Conservation (phyloP, 2,329 filamentous ascomycete species). For the Fusarium sp. region DNA sequence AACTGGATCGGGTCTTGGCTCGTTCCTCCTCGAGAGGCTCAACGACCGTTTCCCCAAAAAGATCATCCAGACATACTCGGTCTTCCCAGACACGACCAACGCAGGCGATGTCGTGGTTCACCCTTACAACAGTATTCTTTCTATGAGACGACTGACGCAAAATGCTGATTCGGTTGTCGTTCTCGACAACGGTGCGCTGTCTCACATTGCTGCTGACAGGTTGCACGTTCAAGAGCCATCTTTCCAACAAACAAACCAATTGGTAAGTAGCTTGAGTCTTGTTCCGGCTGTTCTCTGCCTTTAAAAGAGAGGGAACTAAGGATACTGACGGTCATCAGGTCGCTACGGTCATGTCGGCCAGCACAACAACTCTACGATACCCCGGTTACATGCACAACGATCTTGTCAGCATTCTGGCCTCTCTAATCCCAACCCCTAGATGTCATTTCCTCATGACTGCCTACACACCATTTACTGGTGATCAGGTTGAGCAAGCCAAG, state of each 20-base stretch:
- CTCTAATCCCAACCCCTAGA: constrained; percentile 93
- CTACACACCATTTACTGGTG: constrained; percentile 97
- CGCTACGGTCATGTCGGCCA: constrained; percentile 98
- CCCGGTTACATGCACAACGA: constrained; percentile 99
- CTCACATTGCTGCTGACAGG: constrained; percentile 92
- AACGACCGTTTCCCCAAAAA: constrained; percentile 99
- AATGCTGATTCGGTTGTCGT: constrained; percentile 99
- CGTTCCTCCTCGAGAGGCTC: constrained; percentile 92
- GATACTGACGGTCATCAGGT: constrained; percentile 64
- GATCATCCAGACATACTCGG: constrained; percentile 98
- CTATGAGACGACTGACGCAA: constrained; percentile 91
- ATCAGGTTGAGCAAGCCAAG: constrained; percentile 96
- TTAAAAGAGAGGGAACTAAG: background rate
- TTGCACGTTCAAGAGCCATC: constrained; percentile 96
- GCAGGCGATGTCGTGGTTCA: constrained; percentile 94
- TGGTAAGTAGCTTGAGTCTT: constrained; percentile 66
- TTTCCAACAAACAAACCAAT: constrained; percentile 97
- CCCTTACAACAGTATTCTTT: constrained; percentile 96
- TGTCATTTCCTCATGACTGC: constrained; percentile 99
- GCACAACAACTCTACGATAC: constrained; percentile 95
- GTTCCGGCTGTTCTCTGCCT: background rate
- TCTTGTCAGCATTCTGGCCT: constrained; percentile 95
- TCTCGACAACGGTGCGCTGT: constrained; percentile 93
- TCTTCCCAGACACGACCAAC: constrained; percentile 94
- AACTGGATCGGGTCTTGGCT: constrained; percentile 95